These are phyloP conservation scores for Spergularia azorica DNA, from an alignment of 179 eudicot species.

Conservation along the genomic window DNA sequence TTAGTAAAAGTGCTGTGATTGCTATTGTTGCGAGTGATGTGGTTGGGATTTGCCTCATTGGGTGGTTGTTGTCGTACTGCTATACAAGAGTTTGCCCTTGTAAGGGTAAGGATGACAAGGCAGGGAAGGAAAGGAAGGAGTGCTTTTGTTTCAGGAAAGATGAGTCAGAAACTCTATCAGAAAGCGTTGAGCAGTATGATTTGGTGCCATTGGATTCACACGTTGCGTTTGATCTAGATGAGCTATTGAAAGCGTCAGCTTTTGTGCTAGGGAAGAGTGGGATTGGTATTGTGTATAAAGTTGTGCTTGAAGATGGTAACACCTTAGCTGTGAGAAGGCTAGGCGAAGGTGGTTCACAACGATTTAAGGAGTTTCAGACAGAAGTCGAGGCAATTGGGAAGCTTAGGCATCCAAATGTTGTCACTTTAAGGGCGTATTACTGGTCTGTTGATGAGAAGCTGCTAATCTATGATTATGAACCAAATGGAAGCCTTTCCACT, in stretches of 20 bases:
- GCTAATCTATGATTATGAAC: slow-evolving; percentile 73
- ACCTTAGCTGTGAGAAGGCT: slow-evolving; percentile 89
- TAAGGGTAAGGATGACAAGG: slow-evolving; percentile 49
- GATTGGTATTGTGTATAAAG: slow-evolving; percentile 95
- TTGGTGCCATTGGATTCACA: slow-evolving; percentile 74
- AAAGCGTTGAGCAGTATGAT: slow-evolving; percentile 81
- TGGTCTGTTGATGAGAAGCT: slow-evolving; percentile 99
- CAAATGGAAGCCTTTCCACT: slow-evolving; percentile 75
- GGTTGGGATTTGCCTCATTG: slow-evolving; percentile 80
- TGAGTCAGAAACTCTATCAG: slow-evolving; percentile 78
- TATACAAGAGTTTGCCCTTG: slow-evolving; percentile 58
- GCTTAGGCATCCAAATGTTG: slow-evolving; percentile 80
- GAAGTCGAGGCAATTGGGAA: slow-evolving; percentile 98
- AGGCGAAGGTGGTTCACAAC: slow-evolving; percentile 96
- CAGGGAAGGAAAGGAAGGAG: slow-evolving; percentile 53
- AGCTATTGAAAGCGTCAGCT: slow-evolving; percentile 93
- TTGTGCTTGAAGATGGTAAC: slow-evolving; percentile 86
- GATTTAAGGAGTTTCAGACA: slow-evolving; percentile 90
- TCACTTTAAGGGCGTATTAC: slow-evolving; percentile 81
- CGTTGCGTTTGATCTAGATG: slow-evolving; percentile 83
- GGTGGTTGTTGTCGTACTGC: slow-evolving; percentile 76
- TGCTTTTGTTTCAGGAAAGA: slow-evolving; percentile 79
- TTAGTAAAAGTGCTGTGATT: slow-evolving; percentile 48
- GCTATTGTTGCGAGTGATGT: slow-evolving; percentile 67
- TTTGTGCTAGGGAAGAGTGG: slow-evolving; percentile 96